These are phyloP conservation scores for Tolypocladium tropicale DNA, from an alignment of 2,329 filamentous ascomycete genomes.

Conservation along the genomic window DNA sequence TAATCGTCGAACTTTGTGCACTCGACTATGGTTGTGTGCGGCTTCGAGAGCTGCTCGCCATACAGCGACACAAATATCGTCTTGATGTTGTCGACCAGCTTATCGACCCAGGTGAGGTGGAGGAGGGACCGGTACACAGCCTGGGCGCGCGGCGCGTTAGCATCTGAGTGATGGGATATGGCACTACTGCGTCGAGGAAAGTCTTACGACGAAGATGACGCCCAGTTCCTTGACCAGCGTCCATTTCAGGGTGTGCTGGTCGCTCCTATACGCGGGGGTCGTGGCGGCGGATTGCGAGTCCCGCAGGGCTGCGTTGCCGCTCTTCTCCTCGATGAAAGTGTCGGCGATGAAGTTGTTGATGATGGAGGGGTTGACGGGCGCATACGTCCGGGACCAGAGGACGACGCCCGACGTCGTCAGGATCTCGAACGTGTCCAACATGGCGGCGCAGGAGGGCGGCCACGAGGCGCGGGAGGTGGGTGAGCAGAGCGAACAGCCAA, in stretches of 20 bases:
- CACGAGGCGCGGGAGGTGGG: not conserved
- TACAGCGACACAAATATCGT: conserved; percentile 88
- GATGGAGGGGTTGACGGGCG: conserved; percentile 66
- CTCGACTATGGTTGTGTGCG: conserved; percentile 66
- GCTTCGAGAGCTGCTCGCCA: conserved; percentile 73
- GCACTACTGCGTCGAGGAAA: not conserved
- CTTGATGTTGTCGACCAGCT: conserved; percentile 88
- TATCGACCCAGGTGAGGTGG: conserved; percentile 93
- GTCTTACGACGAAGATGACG: conserved; percentile 77
- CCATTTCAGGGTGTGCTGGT: conserved; percentile 94
- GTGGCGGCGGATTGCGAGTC: conserved; percentile 47
- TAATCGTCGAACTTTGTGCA: conserved; percentile 80
- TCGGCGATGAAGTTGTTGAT: conserved; percentile 94
- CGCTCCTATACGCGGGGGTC: conserved; percentile 73
- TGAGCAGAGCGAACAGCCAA: no score
- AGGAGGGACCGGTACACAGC: conserved; percentile 94
- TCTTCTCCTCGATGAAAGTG: conserved; percentile 94
- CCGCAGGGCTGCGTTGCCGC: conserved; percentile 49
- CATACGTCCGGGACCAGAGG: conserved; percentile 86
- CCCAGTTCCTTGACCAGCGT: conserved; percentile 85
- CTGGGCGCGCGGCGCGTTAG: conserved; percentile 31
- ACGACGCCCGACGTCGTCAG: conserved; percentile 93
- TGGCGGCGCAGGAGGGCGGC: conserved; percentile 25
- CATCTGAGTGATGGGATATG: not conserved
- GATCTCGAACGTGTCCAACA: conserved; percentile 97